Conservation (phyloP, 2,329 filamentous ascomycete genomes). For the Madurella mycetomatis region DNA sequence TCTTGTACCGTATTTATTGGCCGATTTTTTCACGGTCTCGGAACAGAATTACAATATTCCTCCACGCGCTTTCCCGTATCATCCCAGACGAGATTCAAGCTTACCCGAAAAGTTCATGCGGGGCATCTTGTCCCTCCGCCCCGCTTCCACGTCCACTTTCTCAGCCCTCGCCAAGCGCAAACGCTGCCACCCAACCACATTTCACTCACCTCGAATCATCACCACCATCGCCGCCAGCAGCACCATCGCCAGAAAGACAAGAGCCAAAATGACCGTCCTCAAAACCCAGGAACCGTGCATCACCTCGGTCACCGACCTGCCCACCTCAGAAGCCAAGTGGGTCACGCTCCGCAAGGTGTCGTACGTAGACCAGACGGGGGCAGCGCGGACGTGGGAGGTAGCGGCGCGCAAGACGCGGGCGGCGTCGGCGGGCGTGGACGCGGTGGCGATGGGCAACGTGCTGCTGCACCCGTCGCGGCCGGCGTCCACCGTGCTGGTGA, state of each 20-base stretch:
- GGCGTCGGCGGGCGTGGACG: constrained; percentile 50
- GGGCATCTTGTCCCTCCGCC: constrained; percentile 6
- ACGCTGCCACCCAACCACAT: neutral
- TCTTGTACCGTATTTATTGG: no score
- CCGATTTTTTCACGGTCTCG: no score
- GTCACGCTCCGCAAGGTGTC: constrained; percentile 52
- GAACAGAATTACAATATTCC: no score
- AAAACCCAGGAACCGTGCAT: constrained; percentile 44
- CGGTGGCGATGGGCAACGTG: constrained; percentile 59
- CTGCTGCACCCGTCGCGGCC: constrained; percentile 43
- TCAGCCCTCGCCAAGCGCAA: neutral
- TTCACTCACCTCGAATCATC: neutral
- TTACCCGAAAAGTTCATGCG: constrained; percentile 1
- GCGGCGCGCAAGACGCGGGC: constrained; percentile 53
- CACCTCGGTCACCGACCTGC: constrained; percentile 43
- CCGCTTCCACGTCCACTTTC: constrained; percentile 4
- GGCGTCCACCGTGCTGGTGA: constrained; percentile 46
- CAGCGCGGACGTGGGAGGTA: constrained; percentile 55
- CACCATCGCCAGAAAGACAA: constrained; percentile 8
- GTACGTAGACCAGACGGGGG: constrained; percentile 54
- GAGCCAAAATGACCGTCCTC: constrained; percentile 31
- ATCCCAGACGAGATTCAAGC: no score
- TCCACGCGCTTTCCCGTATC: no score
- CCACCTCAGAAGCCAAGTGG: constrained; percentile 51
- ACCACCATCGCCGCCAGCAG: neutral